Base-by-base conservation (phyloP, 805 yeast species). In the Candida pseudofarinosa region DNA sequence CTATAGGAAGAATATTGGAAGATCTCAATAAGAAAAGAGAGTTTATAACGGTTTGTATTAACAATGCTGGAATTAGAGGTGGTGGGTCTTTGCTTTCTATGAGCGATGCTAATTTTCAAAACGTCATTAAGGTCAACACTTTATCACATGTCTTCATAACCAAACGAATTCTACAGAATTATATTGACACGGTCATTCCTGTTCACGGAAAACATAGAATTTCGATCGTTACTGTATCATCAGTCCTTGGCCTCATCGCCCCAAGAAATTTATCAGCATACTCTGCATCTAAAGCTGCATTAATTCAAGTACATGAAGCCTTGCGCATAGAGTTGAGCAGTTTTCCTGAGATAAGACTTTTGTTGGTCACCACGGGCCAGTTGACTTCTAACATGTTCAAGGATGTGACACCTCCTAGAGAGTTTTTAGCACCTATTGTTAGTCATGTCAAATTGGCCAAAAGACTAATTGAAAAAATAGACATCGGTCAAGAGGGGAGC, bases 351-450 rank as follows among this genome's bases (percentile, higher is more conserved):
- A 51, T 76, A 3, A 51, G 67, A 3, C 46, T 69, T 20, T 59
- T 73, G 13, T 53, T 72, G 8, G 70, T 77, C 4, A 46, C 67
- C 2, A 80, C 82, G 0, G 83, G 83, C 2, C 83, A 78, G 52
- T 53, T 78, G 23, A 60, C 66, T 35, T 64, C 79, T 0, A 54
- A 51, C 7, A 76, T 78, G 81, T 78, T 78, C 48, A 48, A 51
- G 1, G 80, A 76, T 48, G 72, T 76, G 6, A 48, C 54, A 1
- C 73, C 74, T 3, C 60, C 69, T 5, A 57, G 60, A 34, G 47
- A 46, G 23, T 75, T 76, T 44, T 52, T 77, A 35, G 80, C 81
- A 0, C 83, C 83, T 0, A 32, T 75, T 6, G 67, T 76, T 0
- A 65, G 68, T 41, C 69, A 63, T 39, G 28, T 35, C 1, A 53